These are phyloP conservation scores for Candida multigemmis DNA, from an alignment of 805 yeast genomes.

Conservation along the genomic window DNA sequence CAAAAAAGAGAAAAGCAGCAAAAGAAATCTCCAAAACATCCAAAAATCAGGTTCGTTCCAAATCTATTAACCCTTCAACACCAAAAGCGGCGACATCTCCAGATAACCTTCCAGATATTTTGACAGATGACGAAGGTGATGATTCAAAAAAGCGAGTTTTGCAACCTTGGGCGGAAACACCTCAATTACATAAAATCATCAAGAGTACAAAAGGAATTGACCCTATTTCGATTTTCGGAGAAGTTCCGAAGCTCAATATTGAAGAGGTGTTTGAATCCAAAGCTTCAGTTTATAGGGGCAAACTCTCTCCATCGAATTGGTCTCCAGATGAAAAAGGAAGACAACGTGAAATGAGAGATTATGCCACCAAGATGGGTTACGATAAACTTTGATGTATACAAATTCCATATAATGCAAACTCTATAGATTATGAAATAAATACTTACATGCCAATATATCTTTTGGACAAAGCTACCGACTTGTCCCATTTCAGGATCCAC, in stretches of 20 bases:
- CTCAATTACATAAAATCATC: slow-evolving; percentile 19
- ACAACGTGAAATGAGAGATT: neutral
- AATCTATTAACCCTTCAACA: slow-evolving; percentile 1
- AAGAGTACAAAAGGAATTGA: slow-evolving; percentile 33
- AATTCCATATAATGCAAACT: too few species aligned
- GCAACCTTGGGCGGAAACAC: slow-evolving; percentile 32
- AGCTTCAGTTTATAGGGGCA: slow-evolving; percentile 42
- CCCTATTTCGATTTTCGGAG: slow-evolving; percentile 67
- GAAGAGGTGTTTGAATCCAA: slow-evolving; percentile 57
- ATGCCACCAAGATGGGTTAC: too few species aligned
- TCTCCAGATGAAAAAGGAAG: slow-evolving; percentile 1
- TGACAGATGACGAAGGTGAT: slow-evolving; percentile 30
- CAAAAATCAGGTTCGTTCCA: neutral
- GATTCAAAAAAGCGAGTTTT: slow-evolving; percentile 11
- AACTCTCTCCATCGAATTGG: slow-evolving; percentile 40
- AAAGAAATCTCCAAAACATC: neutral
- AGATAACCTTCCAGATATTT: slow-evolving; percentile 25
- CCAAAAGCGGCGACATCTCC: neutral
- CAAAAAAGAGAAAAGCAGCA: too few species aligned
- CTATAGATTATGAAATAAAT: too few species aligned
- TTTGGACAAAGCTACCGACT: slow-evolving; percentile 45
- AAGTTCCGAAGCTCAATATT: slow-evolving; percentile 58
- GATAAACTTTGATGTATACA: too few species aligned
- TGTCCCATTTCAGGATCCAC: slow-evolving; percentile 67
- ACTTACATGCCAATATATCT: too few species aligned